Base-by-base conservation (phyloP, 345 rosid genomes). In the Dipteronia dyeriana region DNA sequence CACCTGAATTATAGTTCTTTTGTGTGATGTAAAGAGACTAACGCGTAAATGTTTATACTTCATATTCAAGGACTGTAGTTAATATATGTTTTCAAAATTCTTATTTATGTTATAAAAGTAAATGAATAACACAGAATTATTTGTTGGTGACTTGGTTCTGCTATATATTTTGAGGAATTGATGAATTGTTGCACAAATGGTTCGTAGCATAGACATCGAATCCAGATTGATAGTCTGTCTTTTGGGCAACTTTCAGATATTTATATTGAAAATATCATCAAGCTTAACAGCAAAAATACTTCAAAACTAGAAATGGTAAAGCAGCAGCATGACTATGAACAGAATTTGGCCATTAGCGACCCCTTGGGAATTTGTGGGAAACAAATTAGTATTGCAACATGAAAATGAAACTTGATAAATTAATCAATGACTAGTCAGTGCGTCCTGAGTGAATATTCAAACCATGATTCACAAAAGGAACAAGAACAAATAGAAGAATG, bases 381-480 rank as follows among this genome's bases (percentile, higher is more conserved):
- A 49, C 54, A 49, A 11, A 13, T 49, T 49, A 49, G 13, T 49
- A 49, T 13, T 49, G 7, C n/a, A 41, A 67, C 7, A 5, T 19
- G 13, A 41, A 61, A 60, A 60, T 9, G 2, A 3, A 49, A 49
- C 43, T 49, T 49, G 20, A 16, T 49, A 41, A 38, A 26, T 39
- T 59, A 14, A 49, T 7, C 41, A 67, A 76, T 1, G 57, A 60
- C 8, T 20, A 59, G 13, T 14, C 6, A 20, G 19, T 2, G 1
- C 43, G 39, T 57, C 41, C 34, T 47, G 23, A 69, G 47, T 75
- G 68, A 39, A 65, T 61, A 38, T 62, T 70, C 59, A 69, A 43
- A 19, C 60, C 74, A 66, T 41, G 49, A 23, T 9, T 20, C 66
- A 47, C 7, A 66, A 47, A 63, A 8, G 54, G 26, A 70, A 3